Evolutionary conservation across 2,329 filamentous ascomycete genomes (phyloP).

Genomic region (Fusarium buharicum): DNA sequence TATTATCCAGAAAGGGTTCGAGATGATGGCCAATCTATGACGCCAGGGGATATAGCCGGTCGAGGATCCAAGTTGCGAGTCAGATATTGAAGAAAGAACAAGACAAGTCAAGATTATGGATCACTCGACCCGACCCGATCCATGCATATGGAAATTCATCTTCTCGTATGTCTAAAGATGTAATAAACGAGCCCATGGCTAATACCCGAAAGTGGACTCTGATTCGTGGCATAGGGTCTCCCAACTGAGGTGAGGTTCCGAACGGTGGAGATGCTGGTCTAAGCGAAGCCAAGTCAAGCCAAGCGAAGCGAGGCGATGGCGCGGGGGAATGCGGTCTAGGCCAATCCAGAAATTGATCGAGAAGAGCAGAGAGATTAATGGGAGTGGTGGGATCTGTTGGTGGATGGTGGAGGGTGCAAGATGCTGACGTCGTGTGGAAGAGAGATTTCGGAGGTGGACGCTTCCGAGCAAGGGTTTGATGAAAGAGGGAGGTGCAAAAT

Average conservation of each 20-base stretch:
- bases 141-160: conserved; percentile 13
- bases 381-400: neutral
- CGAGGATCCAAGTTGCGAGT: conserved; percentile 7
- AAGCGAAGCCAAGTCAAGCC: neutral
- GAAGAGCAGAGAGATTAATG: conserved; percentile 13
- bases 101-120: neutral
- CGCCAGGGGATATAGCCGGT: conserved; percentile 3
- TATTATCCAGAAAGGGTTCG: conserved; percentile 7
- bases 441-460: conserved; percentile 20
- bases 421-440: conserved; percentile 26
- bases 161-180: neutral
- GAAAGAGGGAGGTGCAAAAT: conserved; percentile 9
- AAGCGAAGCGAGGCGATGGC: conserved; percentile 26
- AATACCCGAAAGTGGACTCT: conserved; percentile 19
- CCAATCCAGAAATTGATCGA: conserved; percentile 18
- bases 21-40: conserved; percentile 26
- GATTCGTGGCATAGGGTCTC: conserved; percentile 19
- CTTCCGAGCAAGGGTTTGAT: conserved; percentile 25
- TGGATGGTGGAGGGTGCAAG: neutral
- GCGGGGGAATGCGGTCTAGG: conserved; percentile 30
- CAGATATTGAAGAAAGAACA: neutral
- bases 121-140: neutral
- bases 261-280: conserved; percentile 17
- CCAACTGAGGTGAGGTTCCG: conserved; percentile 20
- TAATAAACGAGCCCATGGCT: conserved; percentile 26